Percentiles rank a stretch among this genome's conserved stretches.
Conservation (phyloP, 352 stramenopile species). For the Elongisporangium prolatum region DNA sequence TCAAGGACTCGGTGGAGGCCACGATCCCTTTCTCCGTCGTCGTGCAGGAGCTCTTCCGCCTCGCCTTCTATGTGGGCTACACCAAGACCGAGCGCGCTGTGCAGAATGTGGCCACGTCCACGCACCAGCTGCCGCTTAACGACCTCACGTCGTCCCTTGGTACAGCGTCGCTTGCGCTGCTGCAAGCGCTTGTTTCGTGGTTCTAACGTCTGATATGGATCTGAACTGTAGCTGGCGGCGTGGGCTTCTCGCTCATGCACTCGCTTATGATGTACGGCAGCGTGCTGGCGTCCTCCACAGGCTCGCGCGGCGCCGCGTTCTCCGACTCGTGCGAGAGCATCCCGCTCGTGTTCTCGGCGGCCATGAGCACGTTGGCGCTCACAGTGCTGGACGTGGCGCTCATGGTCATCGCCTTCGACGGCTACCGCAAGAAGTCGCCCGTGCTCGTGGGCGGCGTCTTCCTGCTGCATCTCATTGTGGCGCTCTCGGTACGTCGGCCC, state of each 20-base stretch:
- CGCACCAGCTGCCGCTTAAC: slow-evolving; percentile 80
- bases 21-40: slow-evolving; percentile 70
- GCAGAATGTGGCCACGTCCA: slow-evolving; percentile 66
- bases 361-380: slow-evolving; percentile 67
- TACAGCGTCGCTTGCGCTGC: slow-evolving; percentile 9
- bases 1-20: slow-evolving; percentile 69
- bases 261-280: slow-evolving; percentile 83
- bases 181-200: too few species aligned
- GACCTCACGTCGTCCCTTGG: slow-evolving; percentile 77
- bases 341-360: slow-evolving; percentile 63
- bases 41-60: slow-evolving; percentile 64
- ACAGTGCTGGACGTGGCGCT: slow-evolving; percentile 74
- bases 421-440: slow-evolving; percentile 60
- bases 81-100: slow-evolving; percentile 68
- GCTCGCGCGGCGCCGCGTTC: slow-evolving; percentile 66
- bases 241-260: slow-evolving; percentile 83
- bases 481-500: slow-evolving; percentile 47
- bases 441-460: slow-evolving; percentile 45
- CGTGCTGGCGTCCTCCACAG: slow-evolving; percentile 62
- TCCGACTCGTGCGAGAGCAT: slow-evolving; percentile 63
- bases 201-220: too few species aligned
- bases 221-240: slow-evolving; percentile 66
- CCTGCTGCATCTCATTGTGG: slow-evolving; percentile 69
- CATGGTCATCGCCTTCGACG: slow-evolving; percentile 81
- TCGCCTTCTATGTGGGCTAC: slow-evolving; percentile 76